Evolutionary conservation across 2,329 filamentous ascomycete genomes (phyloP).

Genomic region (Paracoccidioides brasiliensis): DNA sequence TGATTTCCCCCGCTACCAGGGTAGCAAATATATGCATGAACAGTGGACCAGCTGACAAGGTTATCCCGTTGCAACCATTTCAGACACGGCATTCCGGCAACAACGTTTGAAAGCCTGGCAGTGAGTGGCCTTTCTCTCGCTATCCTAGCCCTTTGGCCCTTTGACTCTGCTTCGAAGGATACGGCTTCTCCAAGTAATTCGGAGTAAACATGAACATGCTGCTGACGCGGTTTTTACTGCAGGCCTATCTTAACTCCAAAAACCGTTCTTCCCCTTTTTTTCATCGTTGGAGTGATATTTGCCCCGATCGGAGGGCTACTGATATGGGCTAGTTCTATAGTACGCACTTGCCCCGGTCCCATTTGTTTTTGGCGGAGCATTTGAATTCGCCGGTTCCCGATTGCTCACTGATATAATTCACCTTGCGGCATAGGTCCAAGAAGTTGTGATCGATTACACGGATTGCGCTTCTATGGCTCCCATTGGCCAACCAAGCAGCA

Average conservation of each 20-base stretch:
- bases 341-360: slow-evolving; percentile 28
- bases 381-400: background rate
- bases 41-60: background rate
- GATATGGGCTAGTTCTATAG: slow-evolving; percentile 71
- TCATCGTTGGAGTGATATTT: slow-evolving; percentile 80
- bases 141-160: background rate
- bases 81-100: slow-evolving; percentile 93
- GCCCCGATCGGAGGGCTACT: slow-evolving; percentile 81
- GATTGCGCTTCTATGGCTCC: slow-evolving; percentile 52
- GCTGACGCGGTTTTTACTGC: slow-evolving; percentile 11
- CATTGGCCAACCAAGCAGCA: slow-evolving; percentile 25
- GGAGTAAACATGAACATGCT: background rate
- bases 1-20: slow-evolving; percentile 1
- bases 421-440: slow-evolving; percentile 55
- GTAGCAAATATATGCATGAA: background rate
- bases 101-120: slow-evolving; percentile 98
- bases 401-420: background rate
- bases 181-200: slow-evolving; percentile 3
- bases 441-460: slow-evolving; percentile 84
- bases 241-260: slow-evolving; percentile 92
- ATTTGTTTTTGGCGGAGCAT: background rate
- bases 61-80: background rate
- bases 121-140: slow-evolving; percentile 42
- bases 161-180: background rate
- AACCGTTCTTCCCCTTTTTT: slow-evolving; percentile 83